Conservation (phyloP, 2,329 filamentous ascomycete genomes). For the Hypoxylon sp. region DNA sequence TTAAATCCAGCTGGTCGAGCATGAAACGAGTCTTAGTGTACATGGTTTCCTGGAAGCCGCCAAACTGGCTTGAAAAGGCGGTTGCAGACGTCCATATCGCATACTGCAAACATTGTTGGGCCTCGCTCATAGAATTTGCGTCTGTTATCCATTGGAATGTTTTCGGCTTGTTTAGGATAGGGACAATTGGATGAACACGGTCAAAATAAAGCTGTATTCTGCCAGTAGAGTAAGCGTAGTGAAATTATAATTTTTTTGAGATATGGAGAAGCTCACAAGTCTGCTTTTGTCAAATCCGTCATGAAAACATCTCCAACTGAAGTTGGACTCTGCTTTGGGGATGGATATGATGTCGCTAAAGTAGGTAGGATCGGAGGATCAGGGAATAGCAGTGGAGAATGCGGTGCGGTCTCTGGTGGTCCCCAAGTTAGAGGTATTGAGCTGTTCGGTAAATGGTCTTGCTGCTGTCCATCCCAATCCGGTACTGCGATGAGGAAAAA, state of each 20-base stretch:
- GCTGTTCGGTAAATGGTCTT: constrained; percentile 23
- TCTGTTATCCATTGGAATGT: constrained; percentile 39
- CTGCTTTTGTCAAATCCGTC: constrained; percentile 37
- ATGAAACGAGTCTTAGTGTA: constrained; percentile 41
- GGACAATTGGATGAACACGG: constrained; percentile 42
- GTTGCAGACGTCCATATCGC: constrained; percentile 42
- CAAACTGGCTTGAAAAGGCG: constrained; percentile 42
- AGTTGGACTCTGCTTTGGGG: constrained; percentile 39
- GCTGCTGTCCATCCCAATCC: constrained; percentile 39
- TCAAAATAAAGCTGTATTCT: constrained; percentile 44
- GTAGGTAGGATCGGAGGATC: constrained; percentile 33
- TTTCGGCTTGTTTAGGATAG: constrained; percentile 38
- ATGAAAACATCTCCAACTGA: constrained; percentile 34
- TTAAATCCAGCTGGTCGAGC: constrained; percentile 41
- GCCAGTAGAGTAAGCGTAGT: constrained; percentile 27
- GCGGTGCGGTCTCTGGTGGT: constrained; percentile 31
- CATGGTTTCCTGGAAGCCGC: constrained; percentile 36
- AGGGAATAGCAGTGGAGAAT: constrained; percentile 37
- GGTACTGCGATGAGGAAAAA: constrained; percentile 29
- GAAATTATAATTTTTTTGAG: too few relatives aligned
- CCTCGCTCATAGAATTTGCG: constrained; percentile 25
- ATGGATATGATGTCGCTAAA: constrained; percentile 37
- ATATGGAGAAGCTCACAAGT: constrained; percentile 25
- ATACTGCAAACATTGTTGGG: constrained; percentile 38
- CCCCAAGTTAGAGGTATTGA: constrained; percentile 38